Base-by-base conservation (phyloP, 257 asterid species). In the Solanum rostratum region DNA sequence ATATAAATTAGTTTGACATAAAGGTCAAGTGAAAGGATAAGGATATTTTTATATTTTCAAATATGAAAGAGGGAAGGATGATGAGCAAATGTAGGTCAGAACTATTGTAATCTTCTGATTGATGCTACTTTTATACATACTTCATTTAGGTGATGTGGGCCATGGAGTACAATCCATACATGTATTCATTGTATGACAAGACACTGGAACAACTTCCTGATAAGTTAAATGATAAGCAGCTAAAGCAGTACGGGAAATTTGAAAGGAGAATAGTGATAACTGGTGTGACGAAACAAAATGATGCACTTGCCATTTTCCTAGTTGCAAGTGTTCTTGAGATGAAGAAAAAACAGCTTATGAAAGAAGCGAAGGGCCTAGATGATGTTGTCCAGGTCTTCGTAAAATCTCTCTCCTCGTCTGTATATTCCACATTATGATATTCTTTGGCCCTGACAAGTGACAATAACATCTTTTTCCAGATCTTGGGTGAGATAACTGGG, bases 101-200 rank as follows among this genome's bases (percentile, higher is more conserved):
- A 24, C 50, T 78, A 9, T 16, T 16, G 41, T 29, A 2, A 29
- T 78, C 46, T 50, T 78, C 29, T 18, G 18, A 50, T 10, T 78
- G 46, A 50, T 78, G 59, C 62, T 50, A 78, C 63, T 52, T 76
- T 10, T 78, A 0, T 5, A 16, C 49, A 50, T 78, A 52, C 65
- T 78, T 50, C 82, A 78, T 50, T 43, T 81, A 94, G 99, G 98
- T 96, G 80, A 93, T 96, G 99, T 96, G 99, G 99, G 99, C 99
- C 41, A 94, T 96, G 99, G 99, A 96, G 85, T 96, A 96, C 93
- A 92, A 94, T 83, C 99, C 99, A 15, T 88, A 92, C 86, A 71
- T 87, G 59, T 96, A 86, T 86, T 39, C 91, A 13, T 24, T 63
- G 9, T 96, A 96, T 24, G 97, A 91, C 46, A n/a, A 46, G 84